Evolutionary conservation across 2,329 filamentous ascomycete genomes (phyloP).

Genomic region (Ambrosiella cleistominuta): DNA sequence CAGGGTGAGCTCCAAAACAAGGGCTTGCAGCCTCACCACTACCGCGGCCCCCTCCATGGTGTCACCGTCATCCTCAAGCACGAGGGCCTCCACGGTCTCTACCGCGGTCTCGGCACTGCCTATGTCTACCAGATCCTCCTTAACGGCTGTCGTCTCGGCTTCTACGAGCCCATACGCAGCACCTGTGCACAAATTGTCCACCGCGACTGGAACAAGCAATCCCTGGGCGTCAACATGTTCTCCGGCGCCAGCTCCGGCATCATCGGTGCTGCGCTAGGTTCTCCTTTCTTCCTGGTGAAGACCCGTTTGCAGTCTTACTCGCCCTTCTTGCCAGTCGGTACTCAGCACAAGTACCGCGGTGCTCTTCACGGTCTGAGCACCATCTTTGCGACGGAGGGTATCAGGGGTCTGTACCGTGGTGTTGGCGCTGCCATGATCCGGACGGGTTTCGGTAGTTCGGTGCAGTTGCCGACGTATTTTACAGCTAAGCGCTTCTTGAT

Average conservation of each 20-base stretch:
- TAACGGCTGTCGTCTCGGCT: slow-evolving; percentile 89
- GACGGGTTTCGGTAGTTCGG: slow-evolving; percentile 87
- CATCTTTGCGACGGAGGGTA: slow-evolving; percentile 63
- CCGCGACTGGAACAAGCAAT: slow-evolving; percentile 58
- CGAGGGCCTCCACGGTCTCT: slow-evolving; percentile 70
- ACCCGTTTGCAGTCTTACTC: slow-evolving; percentile 89
- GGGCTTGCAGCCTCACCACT: slow-evolving; percentile 68
- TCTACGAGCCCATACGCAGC: slow-evolving; percentile 87
- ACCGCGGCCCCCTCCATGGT: slow-evolving; percentile 80
- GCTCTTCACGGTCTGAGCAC: slow-evolving; percentile 65
- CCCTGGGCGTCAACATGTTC: slow-evolving; percentile 80
- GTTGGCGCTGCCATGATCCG: slow-evolving; percentile 88
- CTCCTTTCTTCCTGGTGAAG: slow-evolving; percentile 95
- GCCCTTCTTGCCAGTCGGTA: slow-evolving; percentile 81
- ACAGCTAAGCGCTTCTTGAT: slow-evolving; percentile 80
- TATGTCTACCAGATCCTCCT: slow-evolving; percentile 94
- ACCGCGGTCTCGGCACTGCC: slow-evolving; percentile 77
- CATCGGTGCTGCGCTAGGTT: slow-evolving; percentile 79
- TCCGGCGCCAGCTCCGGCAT: slow-evolving; percentile 78
- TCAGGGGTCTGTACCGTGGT: slow-evolving; percentile 72
- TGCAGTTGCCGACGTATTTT: slow-evolving; percentile 95
- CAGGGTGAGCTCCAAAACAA: slow-evolving; percentile 89
- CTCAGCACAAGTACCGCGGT: slow-evolving; percentile 85
- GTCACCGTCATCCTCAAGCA: slow-evolving; percentile 79
- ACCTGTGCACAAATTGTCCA: slow-evolving; percentile 52